Conservation (phyloP, 2,329 filamentous ascomycete species). For the Mycosphaerella sp. region DNA sequence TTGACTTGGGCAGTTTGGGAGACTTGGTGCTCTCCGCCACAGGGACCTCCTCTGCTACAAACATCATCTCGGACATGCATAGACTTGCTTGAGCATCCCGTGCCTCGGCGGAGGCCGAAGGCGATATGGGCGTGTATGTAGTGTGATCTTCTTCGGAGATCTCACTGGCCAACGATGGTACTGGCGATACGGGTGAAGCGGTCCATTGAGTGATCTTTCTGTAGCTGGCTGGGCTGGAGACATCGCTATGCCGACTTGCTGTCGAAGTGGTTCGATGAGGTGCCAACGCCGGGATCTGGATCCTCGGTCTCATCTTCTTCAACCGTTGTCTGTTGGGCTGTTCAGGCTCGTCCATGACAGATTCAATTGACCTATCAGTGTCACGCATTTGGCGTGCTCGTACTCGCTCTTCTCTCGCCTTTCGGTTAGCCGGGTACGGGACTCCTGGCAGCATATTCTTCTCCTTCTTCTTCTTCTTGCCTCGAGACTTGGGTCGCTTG, state of each 20-base stretch:
- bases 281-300: slow-evolving; percentile 27
- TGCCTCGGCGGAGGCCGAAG: slow-evolving; percentile 19
- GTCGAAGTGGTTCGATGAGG: slow-evolving; percentile 27
- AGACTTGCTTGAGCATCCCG: slow-evolving; percentile 10
- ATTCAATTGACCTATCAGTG: slow-evolving; percentile 24
- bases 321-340: slow-evolving; percentile 22
- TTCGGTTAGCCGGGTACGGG: slow-evolving; percentile 19
- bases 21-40: slow-evolving; percentile 24
- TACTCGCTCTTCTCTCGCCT: slow-evolving; percentile 31
- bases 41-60: slow-evolving; percentile 33
- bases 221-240: slow-evolving; percentile 28
- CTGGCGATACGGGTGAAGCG: slow-evolving; percentile 26
- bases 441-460: slow-evolving; percentile 13
- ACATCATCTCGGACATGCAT: slow-evolving; percentile 31
- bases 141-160: slow-evolving; percentile 20
- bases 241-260: slow-evolving; percentile 14
- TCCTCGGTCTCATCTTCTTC: slow-evolving; percentile 29
- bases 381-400: slow-evolving; percentile 33
- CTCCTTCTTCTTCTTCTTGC: slow-evolving; percentile 20
- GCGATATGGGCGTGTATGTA: slow-evolving; percentile 26
- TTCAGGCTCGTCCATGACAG: slow-evolving; percentile 23
- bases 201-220: slow-evolving; percentile 27
- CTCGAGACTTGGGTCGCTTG: slow-evolving; percentile 28
- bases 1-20: slow-evolving; percentile 27
- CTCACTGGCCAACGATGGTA: slow-evolving; percentile 22